Base-by-base conservation (phyloP, 441 rosid species). In the Kokia cookei region DNA sequence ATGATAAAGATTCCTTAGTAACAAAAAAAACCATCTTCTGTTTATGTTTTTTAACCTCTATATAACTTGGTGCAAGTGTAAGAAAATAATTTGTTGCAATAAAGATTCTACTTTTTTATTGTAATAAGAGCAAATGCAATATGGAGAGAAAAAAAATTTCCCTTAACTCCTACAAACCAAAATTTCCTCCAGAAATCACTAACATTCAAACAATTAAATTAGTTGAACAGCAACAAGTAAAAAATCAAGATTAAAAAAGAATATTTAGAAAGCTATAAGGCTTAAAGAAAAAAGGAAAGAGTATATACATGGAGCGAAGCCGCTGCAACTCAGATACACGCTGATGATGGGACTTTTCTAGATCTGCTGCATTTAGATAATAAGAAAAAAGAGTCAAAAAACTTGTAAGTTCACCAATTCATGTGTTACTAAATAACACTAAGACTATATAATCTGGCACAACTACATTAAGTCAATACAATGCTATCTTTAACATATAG, bases 311-410 rank as follows among this genome's bases (percentile, higher is more conserved):
- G 47, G 98, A 95, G 48, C 95, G 97, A 82, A 95, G 99, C 77
- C 99, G 84, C 76, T 90, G 97, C 82, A 93, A 77, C 76, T 95
- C 99, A 64, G 95, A 86, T n/a, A 95, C 91, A 72, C 93, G 93
- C 75, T 90, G 97, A 81, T 93, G 95, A 67, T 88, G 96, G 42
- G 97, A 91, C 77, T 93, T 88, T 75, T 95, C 99, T 78, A 88
- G 51, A 83, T 91, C 98, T 89, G 94, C 79, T 69, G 58, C 84
- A 78, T 74, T 27, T 42, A n/a, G 71, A 69, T 71, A 73, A 78
- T 14, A 73, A 75, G 42, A 32, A 45, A 72, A 54, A 65, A 68
- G n/a, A 60, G 24, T 19, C 22, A 40, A 14, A 8, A 10, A 12
- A 45, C 29, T 29, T 35, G 48, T 55, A 57, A 54, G 32, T 57